Base-by-base conservation (phyloP, 23 red algal species). In the Gracilaria vermiculophylla region DNA sequence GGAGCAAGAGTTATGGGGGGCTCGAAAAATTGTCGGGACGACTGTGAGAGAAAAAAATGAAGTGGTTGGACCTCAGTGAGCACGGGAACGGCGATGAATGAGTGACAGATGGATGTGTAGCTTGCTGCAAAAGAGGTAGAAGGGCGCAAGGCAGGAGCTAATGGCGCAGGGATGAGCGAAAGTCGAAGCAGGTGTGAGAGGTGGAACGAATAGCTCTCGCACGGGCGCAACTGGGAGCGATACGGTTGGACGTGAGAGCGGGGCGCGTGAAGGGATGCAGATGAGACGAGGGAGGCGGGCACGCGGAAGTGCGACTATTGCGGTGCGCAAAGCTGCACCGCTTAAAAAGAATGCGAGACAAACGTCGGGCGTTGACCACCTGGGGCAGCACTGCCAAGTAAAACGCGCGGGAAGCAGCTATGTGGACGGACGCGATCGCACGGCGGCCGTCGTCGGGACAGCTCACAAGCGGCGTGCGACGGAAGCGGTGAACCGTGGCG, bases 351-450 rank as follows among this genome's bases (percentile, higher is more conserved):
- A 64, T 17, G 29, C 0, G 43, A 12, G 12, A 47, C 5, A 16
- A 58, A 16, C 7, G 23, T 28, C 54, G 54, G 29, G 54, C 54
- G 54, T 58, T 58, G 4, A 58, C 24, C 54, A 25, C 54, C 29
- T 58, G n/a, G 54, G 54, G 54, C 54, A 7, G 54, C 54, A 58
- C 54, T 64, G 58, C 58, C 58, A 64, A 64, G 58, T 64, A 31
- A 64, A 64, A 64, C 24, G 58, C 29, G 29, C 58, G 58, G 58
- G 58, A 64, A 64, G 20, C 52, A 17, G 12, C 20, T 21, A 21
- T 54, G n/a, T 21, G 52, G 52, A 54, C 15, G 52, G 52, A 19
- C 52, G 52, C 52, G 52, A n/a, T 8, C 52, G 20, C 52, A 54
- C 52, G 52, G 20, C 52, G 52, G n/a, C 3, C 52, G 52, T 8